Conservation (phyloP, 225 moss, liverwort and hornwort genomes). For the Anthoceros angustus region DNA sequence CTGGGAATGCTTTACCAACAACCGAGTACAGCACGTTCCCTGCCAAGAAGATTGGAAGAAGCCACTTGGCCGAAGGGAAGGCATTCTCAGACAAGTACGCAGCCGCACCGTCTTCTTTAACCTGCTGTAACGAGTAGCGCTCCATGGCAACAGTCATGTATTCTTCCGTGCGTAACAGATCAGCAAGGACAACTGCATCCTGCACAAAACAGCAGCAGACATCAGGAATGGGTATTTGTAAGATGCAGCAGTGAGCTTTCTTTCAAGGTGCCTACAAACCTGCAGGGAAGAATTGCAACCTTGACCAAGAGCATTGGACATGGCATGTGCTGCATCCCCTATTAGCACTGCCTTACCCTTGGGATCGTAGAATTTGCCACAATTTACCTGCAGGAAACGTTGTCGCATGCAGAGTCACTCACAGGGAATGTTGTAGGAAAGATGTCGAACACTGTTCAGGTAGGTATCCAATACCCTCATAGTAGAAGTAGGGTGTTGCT, state of each 20-base stretch:
- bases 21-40: constrained; percentile 31
- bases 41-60: constrained; percentile 35
- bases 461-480: constrained; percentile 25
- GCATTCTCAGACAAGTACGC: constrained; percentile 37
- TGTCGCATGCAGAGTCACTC: constrained; percentile 4
- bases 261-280: constrained; percentile 13
- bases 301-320: constrained; percentile 52
- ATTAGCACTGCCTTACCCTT: constrained; percentile 34
- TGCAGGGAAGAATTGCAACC: constrained; percentile 52
- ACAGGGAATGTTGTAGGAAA: too few species aligned
- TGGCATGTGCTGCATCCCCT: constrained; percentile 42
- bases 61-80: constrained; percentile 38
- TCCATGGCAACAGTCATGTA: constrained; percentile 21
- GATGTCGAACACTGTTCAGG: not conserved
- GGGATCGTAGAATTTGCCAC: constrained; percentile 33
- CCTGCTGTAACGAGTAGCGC: constrained; percentile 28
- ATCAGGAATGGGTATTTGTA: not conserved
- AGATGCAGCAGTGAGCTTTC: not conserved
- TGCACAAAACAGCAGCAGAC: constrained; percentile 8
- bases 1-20: constrained; percentile 26
- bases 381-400: constrained; percentile 18
- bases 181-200: constrained; percentile 32
- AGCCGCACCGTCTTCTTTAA: constrained; percentile 34
- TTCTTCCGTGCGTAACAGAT: constrained; percentile 18
- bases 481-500: constrained; percentile 39